Evolutionary conservation across 2,329 filamentous ascomycete genomes (phyloP), one percentile per base, ranked within the genome.

Genomic region (Stagonosporopsis rhizophila): DNA sequence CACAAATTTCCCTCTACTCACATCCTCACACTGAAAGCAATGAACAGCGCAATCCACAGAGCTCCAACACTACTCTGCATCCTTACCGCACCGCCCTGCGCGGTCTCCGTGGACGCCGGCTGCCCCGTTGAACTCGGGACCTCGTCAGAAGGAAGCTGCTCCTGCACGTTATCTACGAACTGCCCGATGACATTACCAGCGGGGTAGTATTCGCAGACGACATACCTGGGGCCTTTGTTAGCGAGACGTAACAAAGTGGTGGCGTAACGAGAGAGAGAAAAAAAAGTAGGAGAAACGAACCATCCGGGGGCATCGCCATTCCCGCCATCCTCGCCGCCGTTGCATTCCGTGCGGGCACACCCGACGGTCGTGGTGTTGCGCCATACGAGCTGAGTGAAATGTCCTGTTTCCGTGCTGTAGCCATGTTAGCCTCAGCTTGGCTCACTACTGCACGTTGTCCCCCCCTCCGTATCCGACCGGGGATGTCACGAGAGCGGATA

Each of bases 141-240:
- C 12, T 58, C 46, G 1, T 57, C 52, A 12, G 44, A 47, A 1
- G 49, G 39, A 2, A 61, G 45, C 35, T 59, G 48, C 7, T 38
- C 37, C 23, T 65, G 56, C 4, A 79, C 76, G 56, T 78, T 76
- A 4, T 67, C 44, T 14, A 47, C 52, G 55, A 75, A 79, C 19
- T 66, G 46, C 1, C 73, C 75, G 17, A 67, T 52, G 1, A 76
- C 68, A 47, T 79, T 78, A 0, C 77, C 77, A 4, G 64, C 50
- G 4, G 76, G 77, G 45, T 59, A 64, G 54, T 78, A 78, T 58
- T 77, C 74, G 64, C 77, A 79, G 0, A 78, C 74, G 1, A 69
- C 2, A 12, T 55, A 55, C 52, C 52, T 55, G 6, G 14, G 30
- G 14, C 4, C 6, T n/a, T 8, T 32, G 19, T 37, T 19, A 19